Conservation (phyloP, 2,329 filamentous ascomycete genomes). For the Pleomassaria siparia region DNA sequence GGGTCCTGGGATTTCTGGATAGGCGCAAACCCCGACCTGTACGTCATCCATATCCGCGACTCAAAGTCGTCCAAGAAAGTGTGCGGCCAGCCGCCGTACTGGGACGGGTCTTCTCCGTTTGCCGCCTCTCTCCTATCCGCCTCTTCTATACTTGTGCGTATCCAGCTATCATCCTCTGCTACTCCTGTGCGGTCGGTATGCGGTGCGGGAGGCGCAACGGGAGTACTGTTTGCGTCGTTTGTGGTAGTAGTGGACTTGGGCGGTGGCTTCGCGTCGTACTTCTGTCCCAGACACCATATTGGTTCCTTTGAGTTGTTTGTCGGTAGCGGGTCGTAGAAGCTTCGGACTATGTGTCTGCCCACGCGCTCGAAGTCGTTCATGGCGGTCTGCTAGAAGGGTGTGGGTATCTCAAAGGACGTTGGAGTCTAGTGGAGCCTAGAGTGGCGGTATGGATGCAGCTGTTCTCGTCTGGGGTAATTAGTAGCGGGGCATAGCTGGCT, state of each 20-base stretch:
- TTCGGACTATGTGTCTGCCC: slow-evolving; percentile 78
- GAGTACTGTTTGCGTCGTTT: slow-evolving; percentile 11
- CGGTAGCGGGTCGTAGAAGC: slow-evolving; percentile 89
- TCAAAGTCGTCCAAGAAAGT: slow-evolving; percentile 91
- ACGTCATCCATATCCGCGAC: slow-evolving; percentile 93
- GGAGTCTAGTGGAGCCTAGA: slow-evolving; percentile 11
- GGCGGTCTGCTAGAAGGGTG: slow-evolving; percentile 14
- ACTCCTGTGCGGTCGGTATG: slow-evolving; percentile 22
- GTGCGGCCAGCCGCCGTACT: slow-evolving; percentile 71
- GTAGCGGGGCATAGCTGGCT: not conserved
- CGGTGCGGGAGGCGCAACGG: slow-evolving; percentile 21
- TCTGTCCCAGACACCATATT: slow-evolving; percentile 79
- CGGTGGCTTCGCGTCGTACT: slow-evolving; percentile 51
- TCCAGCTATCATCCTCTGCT: slow-evolving; percentile 51
- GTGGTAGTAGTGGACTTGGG: slow-evolving; percentile 25
- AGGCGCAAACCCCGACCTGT: slow-evolving; percentile 79
- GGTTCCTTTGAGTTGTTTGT: slow-evolving; percentile 72
- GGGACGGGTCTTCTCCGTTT: slow-evolving; percentile 37
- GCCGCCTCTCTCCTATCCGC: slow-evolving; percentile 62
- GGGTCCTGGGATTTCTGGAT: slow-evolving; percentile 80
- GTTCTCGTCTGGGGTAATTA: not conserved
- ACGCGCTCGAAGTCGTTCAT: slow-evolving; percentile 76
- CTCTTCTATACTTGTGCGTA: slow-evolving; percentile 71
- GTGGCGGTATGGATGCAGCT: slow-evolving; percentile 3
- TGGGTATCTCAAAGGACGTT: slow-evolving; percentile 10